Conservation (phyloP, 1,284 basidiomycete species). For the Inonotus hispidus region DNA sequence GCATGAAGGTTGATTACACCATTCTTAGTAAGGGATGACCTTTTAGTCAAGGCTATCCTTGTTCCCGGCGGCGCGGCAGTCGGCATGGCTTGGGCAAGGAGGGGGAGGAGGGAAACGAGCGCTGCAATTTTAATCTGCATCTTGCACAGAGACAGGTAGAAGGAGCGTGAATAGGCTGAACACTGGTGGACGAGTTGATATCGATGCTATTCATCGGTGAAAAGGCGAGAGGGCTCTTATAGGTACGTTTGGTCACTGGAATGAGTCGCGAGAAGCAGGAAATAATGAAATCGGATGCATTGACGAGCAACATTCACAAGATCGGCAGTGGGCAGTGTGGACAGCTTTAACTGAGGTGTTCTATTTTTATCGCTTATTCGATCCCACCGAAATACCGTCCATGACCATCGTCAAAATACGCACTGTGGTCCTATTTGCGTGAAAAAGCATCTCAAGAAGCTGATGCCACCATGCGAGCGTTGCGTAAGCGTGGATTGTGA, state of each 20-base stretch:
- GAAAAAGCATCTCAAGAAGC: background rate
- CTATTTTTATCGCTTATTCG: background rate
- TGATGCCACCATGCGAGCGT: background rate
- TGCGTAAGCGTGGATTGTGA: background rate
- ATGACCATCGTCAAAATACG: background rate
- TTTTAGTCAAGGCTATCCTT: conserved; percentile 20
- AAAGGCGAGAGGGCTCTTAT: background rate
- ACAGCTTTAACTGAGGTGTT: background rate
- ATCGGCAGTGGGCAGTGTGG: background rate
- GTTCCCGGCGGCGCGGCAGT: background rate
- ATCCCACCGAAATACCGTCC: background rate
- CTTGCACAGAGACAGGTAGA: background rate
- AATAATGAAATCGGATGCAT: background rate
- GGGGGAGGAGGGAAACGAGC: conserved; percentile 13
- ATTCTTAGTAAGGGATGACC: conserved; percentile 8
- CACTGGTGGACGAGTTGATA: too few relatives aligned
- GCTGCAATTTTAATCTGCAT: conserved; percentile 17
- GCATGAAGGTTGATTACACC: conserved; percentile 12
- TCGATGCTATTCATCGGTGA: background rate
- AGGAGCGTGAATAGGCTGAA: too few relatives aligned
- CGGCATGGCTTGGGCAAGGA: conserved; percentile 14
- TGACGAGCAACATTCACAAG: background rate
- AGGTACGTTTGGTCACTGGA: background rate
- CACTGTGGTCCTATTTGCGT: background rate
- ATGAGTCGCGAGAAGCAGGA: background rate